Base-by-base conservation (phyloP, 495 filamentous ascomycete genomes). In the Hypoxylon fragiforme region DNA sequence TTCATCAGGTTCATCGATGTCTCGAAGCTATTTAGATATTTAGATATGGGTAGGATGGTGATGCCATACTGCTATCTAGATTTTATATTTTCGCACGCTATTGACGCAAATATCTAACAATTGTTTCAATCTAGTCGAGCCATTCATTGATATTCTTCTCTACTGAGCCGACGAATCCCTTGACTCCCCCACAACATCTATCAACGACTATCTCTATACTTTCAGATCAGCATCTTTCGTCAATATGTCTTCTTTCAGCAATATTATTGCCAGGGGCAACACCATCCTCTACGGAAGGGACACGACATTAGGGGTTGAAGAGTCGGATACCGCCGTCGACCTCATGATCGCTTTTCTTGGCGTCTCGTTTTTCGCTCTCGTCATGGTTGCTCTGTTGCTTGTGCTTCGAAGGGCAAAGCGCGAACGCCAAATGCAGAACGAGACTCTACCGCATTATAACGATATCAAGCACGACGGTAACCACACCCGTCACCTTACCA, bases 301-400 rank as follows among this genome's bases (percentile, higher is more conserved):
- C 55, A 49, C 70, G 51, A 57, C 59, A 32, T 70, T 73, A 65
- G 72, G 72, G 55, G 70, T 66, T 59, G 65, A n/a, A n/a, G n/a
- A 62, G 45, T 70, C 70, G 49, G 71, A 72, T 61, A 70, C 59
- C 7, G 82, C 87, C 69, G 73, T 89, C 66, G 84, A 87, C 61
- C 82, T 94, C 28, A 73, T 92, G 57, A 90, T 96, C 62, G 80
- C 83, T 22, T 84, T 97, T 12, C 73, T 97, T 46, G 84, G 86
- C 54, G 76, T 98, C 21, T 69, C 91, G 58, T 77, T 91, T 53
- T 65, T 90, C 60, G 83, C 77, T 37, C 74, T 95, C 43, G 57
- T 80, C 35, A 75, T 91, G 24, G 77, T 88, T 35, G 85, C 77
- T 44, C 72, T 73, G 13, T 84, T 97, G 28, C 72, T 90, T 32